Evolutionary conservation across 768 basidiomycete genomes (phyloP).

Genomic region (Trametes maxima): DNA sequence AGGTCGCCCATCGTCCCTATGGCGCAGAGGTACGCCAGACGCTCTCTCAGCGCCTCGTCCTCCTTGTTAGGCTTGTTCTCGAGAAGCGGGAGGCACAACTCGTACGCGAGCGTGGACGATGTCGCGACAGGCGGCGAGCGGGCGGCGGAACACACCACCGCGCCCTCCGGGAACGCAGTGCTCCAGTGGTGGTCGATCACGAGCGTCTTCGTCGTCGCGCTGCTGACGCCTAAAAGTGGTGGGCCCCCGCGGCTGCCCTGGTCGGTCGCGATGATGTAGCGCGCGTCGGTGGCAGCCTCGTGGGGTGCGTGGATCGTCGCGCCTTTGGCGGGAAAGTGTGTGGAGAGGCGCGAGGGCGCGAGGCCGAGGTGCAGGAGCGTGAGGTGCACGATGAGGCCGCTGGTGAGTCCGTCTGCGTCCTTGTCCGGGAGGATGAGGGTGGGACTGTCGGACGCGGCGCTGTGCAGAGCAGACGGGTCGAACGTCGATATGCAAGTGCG

Average conservation of each 20-base stretch:
- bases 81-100: constrained; percentile 40
- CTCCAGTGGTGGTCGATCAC: constrained; percentile 53
- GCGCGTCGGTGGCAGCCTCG: constrained; percentile 36
- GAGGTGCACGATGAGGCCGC: constrained; percentile 40
- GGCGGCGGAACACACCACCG: constrained; percentile 42
- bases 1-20: constrained; percentile 48
- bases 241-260: constrained; percentile 47
- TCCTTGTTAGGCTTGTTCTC: too few species aligned
- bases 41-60: constrained; percentile 17
- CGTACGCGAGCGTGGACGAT: constrained; percentile 45
- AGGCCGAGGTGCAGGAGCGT: constrained; percentile 43
- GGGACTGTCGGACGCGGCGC: constrained; percentile 10
- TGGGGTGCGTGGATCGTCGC: constrained; percentile 40
- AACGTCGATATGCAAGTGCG: too few species aligned
- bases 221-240: constrained; percentile 28
- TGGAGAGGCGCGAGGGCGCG: constrained; percentile 31
- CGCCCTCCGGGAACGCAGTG: constrained; percentile 40
- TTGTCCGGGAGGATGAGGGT: constrained; percentile 48
- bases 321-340: constrained; percentile 46
- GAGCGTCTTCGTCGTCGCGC: constrained; percentile 31
- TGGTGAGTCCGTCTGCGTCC: constrained; percentile 41
- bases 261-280: constrained; percentile 45
- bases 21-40: constrained; percentile 42
- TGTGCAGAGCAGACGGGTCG: neutral
- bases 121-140: constrained; percentile 45